Evolutionary conservation across 139 green algal species (phyloP), one percentile per base, ranked within the genome.

Genomic region (Haematococcus lacustris): DNA sequence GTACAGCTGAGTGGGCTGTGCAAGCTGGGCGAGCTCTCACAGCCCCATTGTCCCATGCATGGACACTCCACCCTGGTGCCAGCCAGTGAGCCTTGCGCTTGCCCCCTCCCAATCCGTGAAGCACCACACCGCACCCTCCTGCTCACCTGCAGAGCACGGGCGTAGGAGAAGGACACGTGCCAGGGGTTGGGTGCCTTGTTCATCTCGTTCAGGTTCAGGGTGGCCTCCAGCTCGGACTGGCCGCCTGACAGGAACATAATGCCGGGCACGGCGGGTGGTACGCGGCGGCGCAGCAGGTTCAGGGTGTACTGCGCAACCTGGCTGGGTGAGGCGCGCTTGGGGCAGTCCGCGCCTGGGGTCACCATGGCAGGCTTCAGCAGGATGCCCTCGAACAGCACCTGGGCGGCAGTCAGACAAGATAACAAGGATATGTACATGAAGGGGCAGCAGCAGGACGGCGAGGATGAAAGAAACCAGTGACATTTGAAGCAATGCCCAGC

Each of bases 141-240:
- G 37, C 67, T 53, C 32, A 77, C 72, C 86, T 96, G 93, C 73
- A 99, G 91, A 26, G 95, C 95, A 76, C 95, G 93, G 28, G 95
- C 95, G 86, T 98, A 99, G n/a, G 94, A 98, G 95, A 99, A 99
- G 53, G 95, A 98, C 86, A 99, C 95, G 85, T 98, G 94, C 95
- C 95, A 99, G n/a, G 95, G 95, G 93, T 99, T 99, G 81, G 95
- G 91, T 47, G 65, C 79, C 91, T 97, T 88, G 95, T 99, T 98
- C 95, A 99, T 99, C 82, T 94, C 95, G 85, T 99, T 98, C 66
- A 99, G 86, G 92, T 99, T 98, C 38, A 98, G 87, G 64, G 95
- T 98, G 37, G 95, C 89, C 94, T 99, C 95, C 60, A 98, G 86
- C 91, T 99, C 95, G 38, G 93, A 98, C 91, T 98, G 95, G 78